Percentiles rank a stretch among this genome's conserved stretches.
phyloP scores from a whole-genome alignment of 2,329 filamentous ascomycete genomes.

The Diplodia sapinea region DNA sequence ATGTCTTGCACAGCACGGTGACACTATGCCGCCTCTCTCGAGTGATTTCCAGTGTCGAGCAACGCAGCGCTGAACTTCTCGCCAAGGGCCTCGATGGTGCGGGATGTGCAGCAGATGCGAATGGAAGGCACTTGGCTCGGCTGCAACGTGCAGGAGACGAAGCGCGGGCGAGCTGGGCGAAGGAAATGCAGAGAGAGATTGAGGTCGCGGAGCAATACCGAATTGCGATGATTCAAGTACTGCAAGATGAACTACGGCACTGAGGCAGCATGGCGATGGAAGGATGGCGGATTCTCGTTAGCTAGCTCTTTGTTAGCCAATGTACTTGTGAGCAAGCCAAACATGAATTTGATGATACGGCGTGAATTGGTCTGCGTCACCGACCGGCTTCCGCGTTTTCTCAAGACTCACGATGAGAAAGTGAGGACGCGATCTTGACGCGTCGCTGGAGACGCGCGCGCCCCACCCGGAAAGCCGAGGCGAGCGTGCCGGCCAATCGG shows the following conservation, averaged over 20 bases:
- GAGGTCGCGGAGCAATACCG: slow-evolving; percentile 20
- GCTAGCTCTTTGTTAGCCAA: too few species aligned
- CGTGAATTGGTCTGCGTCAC: not conserved
- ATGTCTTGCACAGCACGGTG: slow-evolving; percentile 9
- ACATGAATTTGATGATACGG: not conserved
- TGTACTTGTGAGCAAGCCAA: too few species aligned
- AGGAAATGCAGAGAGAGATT: slow-evolving; percentile 16
- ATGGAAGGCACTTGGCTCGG: not conserved
- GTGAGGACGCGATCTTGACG: not conserved
- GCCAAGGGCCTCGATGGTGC: not conserved
- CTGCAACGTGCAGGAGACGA: not conserved
- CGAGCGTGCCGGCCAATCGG: not conserved
- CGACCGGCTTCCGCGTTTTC: not conserved
- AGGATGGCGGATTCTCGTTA: not conserved
- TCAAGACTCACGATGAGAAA: not conserved
- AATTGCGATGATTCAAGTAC: slow-evolving; percentile 9
- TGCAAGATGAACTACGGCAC: slow-evolving; percentile 12
- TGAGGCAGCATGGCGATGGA: not conserved
- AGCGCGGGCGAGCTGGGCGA: slow-evolving; percentile 8
- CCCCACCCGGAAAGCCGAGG: not conserved
- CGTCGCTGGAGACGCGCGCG: not conserved
- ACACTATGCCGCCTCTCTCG: not conserved
- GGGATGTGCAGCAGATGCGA: not conserved
- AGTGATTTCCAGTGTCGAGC: slow-evolving; percentile 9
- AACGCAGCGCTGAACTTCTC: not conserved